These are phyloP conservation scores for Aspergillus conjunctus DNA, from an alignment of 495 filamentous ascomycete species.

Conservation along the genomic window DNA sequence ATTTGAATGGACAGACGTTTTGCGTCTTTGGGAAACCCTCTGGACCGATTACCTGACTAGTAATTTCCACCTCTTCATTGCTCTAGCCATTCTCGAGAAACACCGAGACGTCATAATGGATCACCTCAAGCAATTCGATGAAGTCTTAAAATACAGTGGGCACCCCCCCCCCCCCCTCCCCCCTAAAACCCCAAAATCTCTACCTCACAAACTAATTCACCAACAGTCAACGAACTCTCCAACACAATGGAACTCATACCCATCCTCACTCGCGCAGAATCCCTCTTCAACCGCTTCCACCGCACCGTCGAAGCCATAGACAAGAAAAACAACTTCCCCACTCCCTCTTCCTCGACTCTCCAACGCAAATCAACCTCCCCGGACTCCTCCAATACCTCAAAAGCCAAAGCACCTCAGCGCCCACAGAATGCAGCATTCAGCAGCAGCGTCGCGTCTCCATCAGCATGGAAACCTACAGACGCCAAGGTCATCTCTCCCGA, in stretches of 20 bases:
- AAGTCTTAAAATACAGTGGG: slow-evolving; percentile 93
- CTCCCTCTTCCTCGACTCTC: slow-evolving; percentile 54
- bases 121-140: slow-evolving; percentile 92
- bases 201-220: slow-evolving; percentile 3
- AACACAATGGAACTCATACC: slow-evolving; percentile 86
- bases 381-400: slow-evolving; percentile 20
- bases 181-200: not conserved
- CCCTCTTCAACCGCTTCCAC: slow-evolving; percentile 84
- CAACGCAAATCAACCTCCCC: slow-evolving; percentile 48
- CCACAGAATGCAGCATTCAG: slow-evolving; percentile 29
- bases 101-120: slow-evolving; percentile 93
- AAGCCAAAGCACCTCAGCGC: slow-evolving; percentile 41
- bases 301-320: slow-evolving; percentile 86
- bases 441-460: slow-evolving; percentile 29
- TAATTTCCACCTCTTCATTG: slow-evolving; percentile 92
- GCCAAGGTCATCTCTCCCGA: slow-evolving; percentile 75
- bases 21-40: slow-evolving; percentile 87
- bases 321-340: slow-evolving; percentile 79
- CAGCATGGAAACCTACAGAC: slow-evolving; percentile 25
- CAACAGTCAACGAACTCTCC: slow-evolving; percentile 86
- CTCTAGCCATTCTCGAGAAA: slow-evolving; percentile 92
- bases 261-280: slow-evolving; percentile 83
- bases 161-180: slow-evolving; percentile 21
- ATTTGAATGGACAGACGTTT: slow-evolving; percentile 83
- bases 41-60: slow-evolving; percentile 92